Conservation (phyloP, 148 eudicot genomes). For the Rhododendron molle region DNA sequence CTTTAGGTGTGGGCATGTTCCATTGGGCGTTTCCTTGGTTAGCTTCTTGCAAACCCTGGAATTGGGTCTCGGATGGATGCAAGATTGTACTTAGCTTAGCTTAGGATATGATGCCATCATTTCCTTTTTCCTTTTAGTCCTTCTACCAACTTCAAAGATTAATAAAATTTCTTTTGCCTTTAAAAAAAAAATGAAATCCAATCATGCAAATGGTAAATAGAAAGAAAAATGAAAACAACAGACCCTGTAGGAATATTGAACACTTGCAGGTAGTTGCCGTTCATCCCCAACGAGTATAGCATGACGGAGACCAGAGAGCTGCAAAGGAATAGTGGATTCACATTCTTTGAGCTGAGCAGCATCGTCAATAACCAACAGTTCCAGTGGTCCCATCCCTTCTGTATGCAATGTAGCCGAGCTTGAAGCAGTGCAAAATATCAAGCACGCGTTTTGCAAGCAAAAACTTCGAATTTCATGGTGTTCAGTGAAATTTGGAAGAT, state of each 20-base stretch:
- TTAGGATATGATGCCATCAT: no score
- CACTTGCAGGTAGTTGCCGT: slow-evolving; percentile 40
- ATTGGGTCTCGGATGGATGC: no score
- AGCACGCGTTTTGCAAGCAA: slow-evolving; percentile 35
- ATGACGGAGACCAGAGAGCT: slow-evolving; percentile 34
- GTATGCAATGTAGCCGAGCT: no score
- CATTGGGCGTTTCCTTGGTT: no score
- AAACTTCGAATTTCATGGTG: slow-evolving; percentile 7
- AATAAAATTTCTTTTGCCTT: no score
- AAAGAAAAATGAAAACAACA: background rate
- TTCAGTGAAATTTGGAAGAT: background rate
- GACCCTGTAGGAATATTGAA: slow-evolving; percentile 21
- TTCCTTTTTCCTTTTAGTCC: no score
- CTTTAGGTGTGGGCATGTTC: no score
- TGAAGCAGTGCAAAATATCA: slow-evolving; percentile 64
- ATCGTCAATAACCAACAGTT: slow-evolving; percentile 45
- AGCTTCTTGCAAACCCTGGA: no score
- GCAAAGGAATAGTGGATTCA: slow-evolving; percentile 52
- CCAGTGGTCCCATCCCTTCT: slow-evolving; percentile 16
- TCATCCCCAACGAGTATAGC: slow-evolving; percentile 59
- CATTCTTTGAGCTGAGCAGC: slow-evolving; percentile 69
- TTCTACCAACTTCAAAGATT: no score
- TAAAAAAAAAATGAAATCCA: background rate
- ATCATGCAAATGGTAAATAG: background rate
- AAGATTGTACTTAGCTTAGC: no score